Evolutionary conservation across 306 rosid species (phyloP), one percentile per base, ranked within the genome.

Genomic region (Cicer chorassanicum): DNA sequence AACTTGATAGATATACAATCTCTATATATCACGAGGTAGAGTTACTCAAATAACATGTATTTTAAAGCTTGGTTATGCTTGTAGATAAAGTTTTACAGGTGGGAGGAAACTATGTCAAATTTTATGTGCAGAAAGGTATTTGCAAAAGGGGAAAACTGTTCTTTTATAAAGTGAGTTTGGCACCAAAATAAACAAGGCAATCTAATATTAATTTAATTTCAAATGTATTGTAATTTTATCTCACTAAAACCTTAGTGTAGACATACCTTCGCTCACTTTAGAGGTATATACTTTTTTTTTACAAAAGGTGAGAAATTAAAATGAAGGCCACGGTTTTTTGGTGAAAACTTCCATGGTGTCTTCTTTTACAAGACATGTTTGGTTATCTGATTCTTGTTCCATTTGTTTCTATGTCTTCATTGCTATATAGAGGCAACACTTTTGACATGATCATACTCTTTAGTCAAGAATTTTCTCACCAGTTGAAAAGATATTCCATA

Each of bases 401-500:
- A 14, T 39, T 1, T 39, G 29, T 38, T 6, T 61, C 21, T 29
- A 15, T 42, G 9, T 63, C 29, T 38, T 4, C 48, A 7, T 39
- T 29, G 16, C 8, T 59, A 24, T 24, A 43, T 53, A 57, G 42
- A 60, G 53, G 9, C 19, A 13, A 44, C 78, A 21, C 70, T n/a
- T 65, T 65, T 82, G 40, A 59, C 72, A 65, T 53, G 73, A 66
- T 48, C 41, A 64, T 78, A 9, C 50, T 74, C 70, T 74, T 77
- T 76, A 86, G 79, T 95, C 95, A 18, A 92, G 79, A 68, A 95
- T 7, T 83, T 85, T 92, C 86, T 94, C 96, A 64, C 98, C 98
- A 3, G 97, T 88, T 21, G 99, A 85, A 75, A 92, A 92, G 42
- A 92, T 24, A 78, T 90, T 92, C 98, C 96, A 90, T 76, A 90